phyloP scores from a whole-genome alignment of 345 rosid genomes.

The Brassica cretica region DNA sequence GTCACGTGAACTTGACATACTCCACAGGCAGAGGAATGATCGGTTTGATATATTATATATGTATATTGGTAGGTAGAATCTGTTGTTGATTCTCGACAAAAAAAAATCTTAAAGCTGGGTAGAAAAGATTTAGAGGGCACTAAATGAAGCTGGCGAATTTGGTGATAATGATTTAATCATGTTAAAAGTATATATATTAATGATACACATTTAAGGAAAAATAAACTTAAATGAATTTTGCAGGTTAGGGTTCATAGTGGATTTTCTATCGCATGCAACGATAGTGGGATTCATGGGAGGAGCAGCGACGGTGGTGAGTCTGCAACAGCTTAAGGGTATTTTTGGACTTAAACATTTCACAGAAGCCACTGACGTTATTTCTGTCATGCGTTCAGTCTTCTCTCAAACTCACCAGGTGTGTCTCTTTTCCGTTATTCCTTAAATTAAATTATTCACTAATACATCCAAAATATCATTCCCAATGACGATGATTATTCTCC shows the following conservation, averaged over 20 bases:
- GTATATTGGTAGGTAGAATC: neutral
- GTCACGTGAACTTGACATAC: slow-evolving; percentile 13
- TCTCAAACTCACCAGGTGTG: slow-evolving; percentile 75
- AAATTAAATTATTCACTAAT: neutral
- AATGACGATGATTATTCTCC: neutral
- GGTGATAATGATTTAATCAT: neutral
- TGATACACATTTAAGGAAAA: neutral
- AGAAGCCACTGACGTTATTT: slow-evolving; percentile 68
- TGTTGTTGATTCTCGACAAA: neutral
- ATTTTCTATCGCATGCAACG: slow-evolving; percentile 91
- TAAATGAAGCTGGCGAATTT: neutral
- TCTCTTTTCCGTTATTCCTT: neutral
- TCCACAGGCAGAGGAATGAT: neutral
- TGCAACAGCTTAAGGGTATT: slow-evolving; percentile 91
- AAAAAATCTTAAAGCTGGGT: neutral
- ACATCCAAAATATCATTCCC: slow-evolving; percentile 24
- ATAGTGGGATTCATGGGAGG: slow-evolving; percentile 99
- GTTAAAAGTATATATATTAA: neutral
- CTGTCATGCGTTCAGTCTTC: slow-evolving; percentile 85
- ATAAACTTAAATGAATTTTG: neutral
- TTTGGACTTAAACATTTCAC: slow-evolving; percentile 85
- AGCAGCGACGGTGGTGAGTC: slow-evolving; percentile 93
- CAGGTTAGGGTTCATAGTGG: slow-evolving; percentile 95
- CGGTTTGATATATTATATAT: slow-evolving; percentile 1
- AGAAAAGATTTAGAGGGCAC: neutral